Evolutionary conservation across 2,329 filamentous ascomycete species (phyloP).

Genomic region (Zymoseptoria brevis): DNA sequence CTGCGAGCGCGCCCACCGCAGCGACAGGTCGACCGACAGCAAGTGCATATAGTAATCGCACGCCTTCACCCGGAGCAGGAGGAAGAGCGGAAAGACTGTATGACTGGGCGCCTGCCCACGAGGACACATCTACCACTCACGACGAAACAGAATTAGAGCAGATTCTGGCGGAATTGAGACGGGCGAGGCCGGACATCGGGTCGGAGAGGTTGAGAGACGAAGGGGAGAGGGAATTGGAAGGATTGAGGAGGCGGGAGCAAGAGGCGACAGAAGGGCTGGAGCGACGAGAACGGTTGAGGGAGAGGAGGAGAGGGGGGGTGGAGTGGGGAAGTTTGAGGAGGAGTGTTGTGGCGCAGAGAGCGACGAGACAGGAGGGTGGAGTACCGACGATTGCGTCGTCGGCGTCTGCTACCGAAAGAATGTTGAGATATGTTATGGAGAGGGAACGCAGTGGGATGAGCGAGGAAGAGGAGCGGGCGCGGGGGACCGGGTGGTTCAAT

Average conservation of each 20-base stretch:
- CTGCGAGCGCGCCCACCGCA: constrained; percentile 9
- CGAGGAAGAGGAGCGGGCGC: constrained; percentile 28
- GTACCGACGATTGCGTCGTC: constrained; percentile 6
- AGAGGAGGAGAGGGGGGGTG: constrained; percentile 23
- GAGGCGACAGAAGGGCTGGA: constrained; percentile 16
- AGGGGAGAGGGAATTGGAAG: neutral
- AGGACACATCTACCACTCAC: constrained; percentile 28
- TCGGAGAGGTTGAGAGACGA: constrained; percentile 31
- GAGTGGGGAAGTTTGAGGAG: constrained; percentile 27
- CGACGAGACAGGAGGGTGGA: constrained; percentile 20
- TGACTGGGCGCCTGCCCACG: constrained; percentile 50
- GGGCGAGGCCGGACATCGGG: constrained; percentile 31
- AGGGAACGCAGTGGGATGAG: constrained; percentile 29
- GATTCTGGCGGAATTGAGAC: constrained; percentile 35
- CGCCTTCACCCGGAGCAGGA: constrained; percentile 43
- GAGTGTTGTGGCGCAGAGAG: constrained; percentile 27
- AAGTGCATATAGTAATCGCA: constrained; percentile 46
- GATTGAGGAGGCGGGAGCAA: neutral
- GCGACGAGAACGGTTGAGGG: constrained; percentile 20
- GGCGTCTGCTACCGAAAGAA: constrained; percentile 28
- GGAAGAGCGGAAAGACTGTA: constrained; percentile 48
- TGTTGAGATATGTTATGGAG: constrained; percentile 36
- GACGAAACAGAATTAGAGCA: constrained; percentile 34
- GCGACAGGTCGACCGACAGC: constrained; percentile 3
- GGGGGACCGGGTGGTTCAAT: constrained; percentile 28